These are phyloP conservation scores for Fusarium tupiense DNA, from an alignment of 2,329 filamentous ascomycete species.

Conservation along the genomic window DNA sequence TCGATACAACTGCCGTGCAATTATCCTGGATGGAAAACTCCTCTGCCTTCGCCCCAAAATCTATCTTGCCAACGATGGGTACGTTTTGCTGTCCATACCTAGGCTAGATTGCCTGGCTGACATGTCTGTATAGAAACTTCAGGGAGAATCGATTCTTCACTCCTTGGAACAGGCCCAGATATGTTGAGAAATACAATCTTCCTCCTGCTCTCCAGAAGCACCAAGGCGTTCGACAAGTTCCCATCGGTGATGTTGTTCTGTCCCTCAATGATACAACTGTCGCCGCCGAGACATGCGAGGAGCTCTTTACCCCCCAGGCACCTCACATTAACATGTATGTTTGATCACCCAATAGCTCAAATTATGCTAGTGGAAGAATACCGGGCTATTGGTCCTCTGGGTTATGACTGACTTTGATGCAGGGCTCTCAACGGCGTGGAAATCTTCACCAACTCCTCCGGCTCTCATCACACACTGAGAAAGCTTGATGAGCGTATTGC, in stretches of 20 bases:
- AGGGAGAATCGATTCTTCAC: constrained; percentile 55
- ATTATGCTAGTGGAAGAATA: not conserved
- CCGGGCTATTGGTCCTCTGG: not conserved
- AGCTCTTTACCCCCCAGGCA: constrained; percentile 40
- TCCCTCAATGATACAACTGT: constrained; percentile 52
- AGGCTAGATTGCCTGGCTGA: not conserved
- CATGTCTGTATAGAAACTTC: constrained; percentile 37
- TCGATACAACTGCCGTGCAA: constrained; percentile 51
- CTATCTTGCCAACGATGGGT: constrained; percentile 74
- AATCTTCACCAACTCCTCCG: constrained; percentile 72
- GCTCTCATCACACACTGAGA: constrained; percentile 60
- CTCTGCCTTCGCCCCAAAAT: constrained; percentile 78
- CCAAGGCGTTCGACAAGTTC: constrained; percentile 47
- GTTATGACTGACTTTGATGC: not conserved
- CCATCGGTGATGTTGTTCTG: constrained; percentile 54
- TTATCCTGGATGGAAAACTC: constrained; percentile 68
- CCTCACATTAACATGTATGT: constrained; percentile 31
- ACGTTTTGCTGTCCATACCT: not conserved
- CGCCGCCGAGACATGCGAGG: constrained; percentile 54
- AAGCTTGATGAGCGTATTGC: constrained; percentile 73
- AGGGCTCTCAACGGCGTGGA: constrained; percentile 67
- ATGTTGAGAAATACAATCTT: constrained; percentile 52
- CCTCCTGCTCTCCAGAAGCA: constrained; percentile 68
- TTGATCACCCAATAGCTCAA: not conserved
- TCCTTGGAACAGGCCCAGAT: constrained; percentile 50